These are phyloP conservation scores for Pseudogymnoascus sp. DNA, from an alignment of 2,329 filamentous ascomycete genomes.

Conservation along the genomic window DNA sequence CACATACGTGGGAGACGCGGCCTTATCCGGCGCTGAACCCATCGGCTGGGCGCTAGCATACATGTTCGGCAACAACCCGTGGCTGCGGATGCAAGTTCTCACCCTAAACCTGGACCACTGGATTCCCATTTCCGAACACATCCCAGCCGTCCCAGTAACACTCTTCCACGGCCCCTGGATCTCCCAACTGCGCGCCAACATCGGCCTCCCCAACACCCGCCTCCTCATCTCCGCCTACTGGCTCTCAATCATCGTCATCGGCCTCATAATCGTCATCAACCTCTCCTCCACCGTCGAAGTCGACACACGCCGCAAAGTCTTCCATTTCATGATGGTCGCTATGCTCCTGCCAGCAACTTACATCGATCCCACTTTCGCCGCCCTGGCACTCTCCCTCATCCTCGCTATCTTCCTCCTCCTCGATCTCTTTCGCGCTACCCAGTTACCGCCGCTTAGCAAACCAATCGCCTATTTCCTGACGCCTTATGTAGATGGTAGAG, in stretches of 20 bases:
- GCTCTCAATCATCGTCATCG: constrained; percentile 56
- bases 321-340: constrained; percentile 95
- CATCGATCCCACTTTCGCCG: constrained; percentile 76
- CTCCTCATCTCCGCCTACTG: constrained; percentile 71
- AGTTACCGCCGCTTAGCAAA: constrained; percentile 81
- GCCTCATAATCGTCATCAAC: constrained; percentile 65
- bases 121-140: constrained; percentile 56
- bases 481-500: constrained; percentile 88
- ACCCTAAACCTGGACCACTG: constrained; percentile 62
- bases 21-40: constrained; percentile 67
- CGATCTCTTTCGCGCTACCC: constrained; percentile 81
- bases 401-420: constrained; percentile 80
- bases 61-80: constrained; percentile 68
- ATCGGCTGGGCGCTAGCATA: constrained; percentile 92
- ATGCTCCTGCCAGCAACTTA: constrained; percentile 88
- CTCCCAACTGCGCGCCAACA: constrained; percentile 52
- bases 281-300: constrained; percentile 77
- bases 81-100: constrained; percentile 64
- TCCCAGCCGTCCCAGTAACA: background rate
- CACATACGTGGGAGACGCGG: constrained; percentile 56
- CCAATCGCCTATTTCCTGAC: constrained; percentile 81
- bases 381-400: constrained; percentile 69
- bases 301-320: constrained; percentile 91
- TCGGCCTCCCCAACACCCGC: constrained; percentile 76
- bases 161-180: constrained; percentile 44